These are phyloP conservation scores for Metschnikowia baotianmanensis DNA, from an alignment of 805 yeast species.

Conservation along the genomic window DNA sequence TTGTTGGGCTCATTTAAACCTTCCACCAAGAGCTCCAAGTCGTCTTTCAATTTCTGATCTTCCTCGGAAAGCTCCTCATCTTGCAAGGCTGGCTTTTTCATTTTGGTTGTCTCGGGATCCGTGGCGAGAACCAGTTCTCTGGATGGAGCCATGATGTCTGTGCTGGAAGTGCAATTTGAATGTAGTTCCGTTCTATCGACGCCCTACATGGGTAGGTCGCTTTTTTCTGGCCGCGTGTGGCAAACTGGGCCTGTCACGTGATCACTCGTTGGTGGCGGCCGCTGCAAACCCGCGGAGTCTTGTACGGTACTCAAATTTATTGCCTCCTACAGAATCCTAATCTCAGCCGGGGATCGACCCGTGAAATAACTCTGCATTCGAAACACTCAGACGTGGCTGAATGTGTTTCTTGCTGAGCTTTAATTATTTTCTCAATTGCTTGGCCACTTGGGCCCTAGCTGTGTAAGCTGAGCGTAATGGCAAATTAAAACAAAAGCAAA, in stretches of 20 bases:
- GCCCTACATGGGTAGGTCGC: too few relatives aligned
- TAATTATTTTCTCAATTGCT: too few relatives aligned
- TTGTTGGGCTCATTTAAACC: slow-evolving; percentile 57
- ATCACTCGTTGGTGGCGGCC: background rate
- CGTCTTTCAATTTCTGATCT: slow-evolving; percentile 82
- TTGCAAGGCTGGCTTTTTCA: slow-evolving; percentile 26
- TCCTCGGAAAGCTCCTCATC: slow-evolving; percentile 93
- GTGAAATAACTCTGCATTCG: too few relatives aligned
- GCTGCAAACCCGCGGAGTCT: background rate
- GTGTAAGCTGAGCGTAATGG: too few relatives aligned
- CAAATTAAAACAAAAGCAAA: too few relatives aligned
- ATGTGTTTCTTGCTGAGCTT: too few relatives aligned
- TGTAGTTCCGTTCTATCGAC: background rate
- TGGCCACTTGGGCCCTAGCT: too few relatives aligned
- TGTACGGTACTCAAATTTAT: background rate
- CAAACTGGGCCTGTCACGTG: slow-evolving; percentile 9
- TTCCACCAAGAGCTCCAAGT: slow-evolving; percentile 84
- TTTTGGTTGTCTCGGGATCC: slow-evolving; percentile 22
- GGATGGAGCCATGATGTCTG: slow-evolving; percentile 34
- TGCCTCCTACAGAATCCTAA: too few relatives aligned
- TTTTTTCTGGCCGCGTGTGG: slow-evolving; percentile 7
- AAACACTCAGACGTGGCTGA: too few relatives aligned
- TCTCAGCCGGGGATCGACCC: too few relatives aligned
- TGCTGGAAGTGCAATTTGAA: background rate
- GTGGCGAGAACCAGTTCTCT: slow-evolving; percentile 23